Base-by-base conservation (phyloP, 352 stramenopile species). In the Globisporangium emineosum region DNA sequence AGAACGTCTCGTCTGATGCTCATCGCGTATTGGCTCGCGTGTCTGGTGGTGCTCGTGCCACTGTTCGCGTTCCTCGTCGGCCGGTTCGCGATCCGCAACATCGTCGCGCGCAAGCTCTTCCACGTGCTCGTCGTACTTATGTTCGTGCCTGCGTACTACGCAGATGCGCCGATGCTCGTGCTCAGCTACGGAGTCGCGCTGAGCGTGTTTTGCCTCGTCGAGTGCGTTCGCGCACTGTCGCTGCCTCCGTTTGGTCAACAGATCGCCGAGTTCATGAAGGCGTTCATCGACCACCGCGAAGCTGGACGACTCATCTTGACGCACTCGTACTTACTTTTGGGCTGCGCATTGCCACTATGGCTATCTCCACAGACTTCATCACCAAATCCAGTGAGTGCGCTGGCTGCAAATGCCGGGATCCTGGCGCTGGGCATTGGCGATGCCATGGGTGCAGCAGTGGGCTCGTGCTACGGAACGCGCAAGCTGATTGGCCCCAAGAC, bases 141-240 rank as follows among this genome's bases (percentile, higher is more conserved):
- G 82, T 88, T 94, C 45, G 73, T 89, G 3, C 84, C 86, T 12
- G 82, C 81, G 56, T 90, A 71, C 23, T 76, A 83, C 29, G 29
- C 70, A 9, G 78, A 88, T 17, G 52, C 71, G 3, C 53, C 81
- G 23, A 89, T 93, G 76, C 72, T 94, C 7, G 73, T 72, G 15
- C 69, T 94, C n/a, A 93, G 83, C 55, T 93, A 93, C 61, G 84
- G 83, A 19, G 81, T 93, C 9, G 86, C 86, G 12, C 70, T 92
- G 43, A 81, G 73, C 15, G 63, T 81, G n/a, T 94, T 94, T 52
- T 73, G 79, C 51, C 68, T 93, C 8, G 63, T 83, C 35, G 86
- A 94, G 62, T 93, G 83, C 60, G 66, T 85, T 6, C 83, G 86
- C 3, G 79, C 80, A 3, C 49, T 91, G 32, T 70, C 83, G 35